phyloP scores from a whole-genome alignment of 495 filamentous ascomycete species.

The Schizothecium vesticola region DNA sequence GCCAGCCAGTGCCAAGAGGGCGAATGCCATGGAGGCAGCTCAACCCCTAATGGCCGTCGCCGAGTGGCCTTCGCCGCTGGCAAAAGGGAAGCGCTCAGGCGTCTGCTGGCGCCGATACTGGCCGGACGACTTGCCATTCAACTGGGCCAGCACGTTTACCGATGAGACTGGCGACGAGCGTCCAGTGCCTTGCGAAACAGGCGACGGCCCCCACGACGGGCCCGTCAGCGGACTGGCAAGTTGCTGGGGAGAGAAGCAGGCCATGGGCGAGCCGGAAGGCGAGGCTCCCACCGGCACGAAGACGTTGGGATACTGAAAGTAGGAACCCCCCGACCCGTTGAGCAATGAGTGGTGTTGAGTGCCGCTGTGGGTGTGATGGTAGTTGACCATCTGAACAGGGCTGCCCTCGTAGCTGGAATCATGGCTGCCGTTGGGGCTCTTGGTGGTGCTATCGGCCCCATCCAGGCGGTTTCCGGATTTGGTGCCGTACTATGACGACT shows the following conservation, averaged over 20 bases:
- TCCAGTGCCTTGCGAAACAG: neutral
- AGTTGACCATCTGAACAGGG: conserved; percentile 29
- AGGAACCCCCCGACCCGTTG: neutral
- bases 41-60: conserved; percentile 8
- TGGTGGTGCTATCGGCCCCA: conserved; percentile 26
- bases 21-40: neutral
- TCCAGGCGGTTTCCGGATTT: conserved; percentile 39
- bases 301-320: neutral
- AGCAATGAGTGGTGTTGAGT: conserved; percentile 38
- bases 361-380: conserved; percentile 26
- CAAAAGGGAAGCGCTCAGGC: neutral
- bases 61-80: neutral
- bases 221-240: neutral
- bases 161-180: neutral
- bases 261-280: neutral
- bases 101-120: neutral
- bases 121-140: neutral
- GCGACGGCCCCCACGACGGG: neutral
- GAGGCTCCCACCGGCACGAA: neutral
- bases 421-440: conserved; percentile 27
- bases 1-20: neutral
- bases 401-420: conserved; percentile 35
- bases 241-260: neutral
- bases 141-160: neutral
- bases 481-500: conserved; percentile 35